Percentiles rank a stretch among this genome's conserved stretches.
Conservation (phyloP, 1,139 yeast genomes). For the Diutina catenulata region DNA sequence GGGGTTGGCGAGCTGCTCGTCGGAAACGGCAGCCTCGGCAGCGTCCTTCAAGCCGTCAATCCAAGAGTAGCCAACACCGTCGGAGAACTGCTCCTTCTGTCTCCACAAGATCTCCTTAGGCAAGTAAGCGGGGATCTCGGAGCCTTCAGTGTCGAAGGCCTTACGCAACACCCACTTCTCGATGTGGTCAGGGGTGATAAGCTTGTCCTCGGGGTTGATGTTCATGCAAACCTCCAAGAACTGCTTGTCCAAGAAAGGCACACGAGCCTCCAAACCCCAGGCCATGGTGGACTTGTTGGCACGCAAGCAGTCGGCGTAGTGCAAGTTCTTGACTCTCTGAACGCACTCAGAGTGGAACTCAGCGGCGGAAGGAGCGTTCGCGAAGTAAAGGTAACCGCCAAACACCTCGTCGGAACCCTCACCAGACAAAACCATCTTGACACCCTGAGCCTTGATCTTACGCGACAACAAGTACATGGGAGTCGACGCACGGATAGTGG, state of each 20-base stretch:
- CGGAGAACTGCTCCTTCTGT: constrained; percentile 98
- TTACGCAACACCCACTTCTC: constrained; percentile 94
- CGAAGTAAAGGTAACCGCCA: constrained; percentile 96
- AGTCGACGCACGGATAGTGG: constrained; percentile 97
- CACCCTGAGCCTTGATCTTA: constrained; percentile 98
- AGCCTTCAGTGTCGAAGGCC: constrained; percentile 85
- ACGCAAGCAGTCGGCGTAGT: constrained; percentile 92
- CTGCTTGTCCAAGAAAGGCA: constrained; percentile 92
- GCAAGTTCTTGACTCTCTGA: constrained; percentile 91
- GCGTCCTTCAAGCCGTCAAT: constrained; percentile 94
- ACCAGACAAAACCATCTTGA: constrained; percentile 97
- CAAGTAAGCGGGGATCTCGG: constrained; percentile 56
- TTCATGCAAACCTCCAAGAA: constrained; percentile 90
- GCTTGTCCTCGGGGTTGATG: constrained; percentile 86
- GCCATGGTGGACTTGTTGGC: constrained; percentile 99
- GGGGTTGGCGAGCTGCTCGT: constrained; percentile 81
- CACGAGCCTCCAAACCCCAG: constrained; percentile 99
- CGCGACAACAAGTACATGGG: constrained; percentile 96
- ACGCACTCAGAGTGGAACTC: constrained; percentile 96
- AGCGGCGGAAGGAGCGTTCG: constrained; percentile 83
- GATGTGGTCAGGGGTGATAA: constrained; percentile 66
- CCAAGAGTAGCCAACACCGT: constrained; percentile 99
- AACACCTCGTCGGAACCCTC: constrained; percentile 98
- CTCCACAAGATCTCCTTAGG: constrained; percentile 97
- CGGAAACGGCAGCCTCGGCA: constrained; percentile 77